Base-by-base conservation (phyloP, 78 protist species). In the Guillardia theta region DNA sequence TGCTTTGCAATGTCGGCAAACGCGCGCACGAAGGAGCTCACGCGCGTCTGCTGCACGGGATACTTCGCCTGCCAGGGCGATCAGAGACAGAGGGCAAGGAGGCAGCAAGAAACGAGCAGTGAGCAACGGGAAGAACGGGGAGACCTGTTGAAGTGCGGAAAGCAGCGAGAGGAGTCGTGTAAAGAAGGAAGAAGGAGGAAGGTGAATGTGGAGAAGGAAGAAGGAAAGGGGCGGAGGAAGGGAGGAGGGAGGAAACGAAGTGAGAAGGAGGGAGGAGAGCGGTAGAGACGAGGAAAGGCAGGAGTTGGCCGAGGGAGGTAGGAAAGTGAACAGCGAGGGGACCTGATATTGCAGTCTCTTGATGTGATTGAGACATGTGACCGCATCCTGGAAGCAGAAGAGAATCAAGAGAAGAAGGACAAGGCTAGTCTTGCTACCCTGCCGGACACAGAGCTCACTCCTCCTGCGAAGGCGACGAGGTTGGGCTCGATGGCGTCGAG, bases 401-500 rank as follows among this genome's bases (percentile, higher is more conserved):
- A 30, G 27, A 0, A 58, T 58, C 21, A 6, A 9, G 27, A 6
- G 70, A 58, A 30, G 6, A 58, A 0, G 27, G 70, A 58, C 39
- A 9, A 58, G 6, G 70, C 4, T 24, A 58, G 2, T 27, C n/a
- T n/a, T 1, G 44, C 39, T 37, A 70, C 4, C 9, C 44, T 8
- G 8, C 50, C 48, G 15, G 90, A 18, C 3, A 37, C 90, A 15
- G 53, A 46, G 48, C 39, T 78, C 43, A 78, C 39, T 18, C 90
- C 90, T 19, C 90, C 90, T 3, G 90, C 90, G 3, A 78, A 43
- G 41, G 90, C 90, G 8, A 78, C 90, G 10, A 78, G 90, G 90
- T 43, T 78, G 48, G 90, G 90, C 50, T 78, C 90, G 1, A 78
- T 45, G 37, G 90, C 90, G 44, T 78, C 90, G 43, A 78, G 90